These are phyloP conservation scores for Naganishia onofrii DNA, from an alignment of 768 basidiomycete species.

Conservation along the genomic window DNA sequence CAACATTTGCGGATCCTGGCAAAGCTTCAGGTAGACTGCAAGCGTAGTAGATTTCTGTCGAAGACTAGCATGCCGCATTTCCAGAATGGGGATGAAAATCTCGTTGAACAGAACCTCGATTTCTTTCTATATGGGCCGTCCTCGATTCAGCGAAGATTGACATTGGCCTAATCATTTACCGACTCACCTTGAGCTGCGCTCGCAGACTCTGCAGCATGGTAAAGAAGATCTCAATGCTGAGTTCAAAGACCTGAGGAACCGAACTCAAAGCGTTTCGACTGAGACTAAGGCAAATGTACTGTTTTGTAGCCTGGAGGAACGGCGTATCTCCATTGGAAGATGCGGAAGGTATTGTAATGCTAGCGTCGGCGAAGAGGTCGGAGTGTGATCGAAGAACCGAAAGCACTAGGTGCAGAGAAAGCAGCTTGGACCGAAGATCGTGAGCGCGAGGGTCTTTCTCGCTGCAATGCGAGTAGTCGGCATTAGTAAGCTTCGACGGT, in stretches of 20 bases:
- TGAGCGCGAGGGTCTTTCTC: slow-evolving; percentile 95
- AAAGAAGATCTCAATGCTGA: slow-evolving; percentile 98
- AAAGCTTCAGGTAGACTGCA: slow-evolving; percentile 75
- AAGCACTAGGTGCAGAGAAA: slow-evolving; percentile 89
- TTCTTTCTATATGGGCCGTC: slow-evolving; percentile 70
- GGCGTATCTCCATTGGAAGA: slow-evolving; percentile 81
- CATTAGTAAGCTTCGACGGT: background rate
- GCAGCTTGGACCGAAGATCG: slow-evolving; percentile 92
- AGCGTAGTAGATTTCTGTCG: slow-evolving; percentile 93
- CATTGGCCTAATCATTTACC: background rate
- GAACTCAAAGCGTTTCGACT: slow-evolving; percentile 94
- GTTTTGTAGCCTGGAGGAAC: slow-evolving; percentile 90
- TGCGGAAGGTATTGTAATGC: slow-evolving; percentile 85
- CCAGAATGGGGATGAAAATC: slow-evolving; percentile 95
- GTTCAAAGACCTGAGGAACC: slow-evolving; percentile 94
- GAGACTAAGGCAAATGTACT: slow-evolving; percentile 87
- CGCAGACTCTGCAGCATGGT: slow-evolving; percentile 88
- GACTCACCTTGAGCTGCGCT: slow-evolving; percentile 82
- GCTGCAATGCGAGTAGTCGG: slow-evolving; percentile 54
- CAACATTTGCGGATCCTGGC: slow-evolving; percentile 93
- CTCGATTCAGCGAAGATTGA: background rate
- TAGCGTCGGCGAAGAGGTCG: slow-evolving; percentile 80
- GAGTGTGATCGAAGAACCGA: slow-evolving; percentile 89
- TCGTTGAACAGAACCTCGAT: slow-evolving; percentile 98
- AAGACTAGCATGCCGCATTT: slow-evolving; percentile 93